A percentile compares a stretch with the other conserved stretches of the same genome.
These are phyloP conservation scores for Berberis vulgaris DNA, from an alignment of 164 flowering plant genomes.

Conservation along the genomic window DNA sequence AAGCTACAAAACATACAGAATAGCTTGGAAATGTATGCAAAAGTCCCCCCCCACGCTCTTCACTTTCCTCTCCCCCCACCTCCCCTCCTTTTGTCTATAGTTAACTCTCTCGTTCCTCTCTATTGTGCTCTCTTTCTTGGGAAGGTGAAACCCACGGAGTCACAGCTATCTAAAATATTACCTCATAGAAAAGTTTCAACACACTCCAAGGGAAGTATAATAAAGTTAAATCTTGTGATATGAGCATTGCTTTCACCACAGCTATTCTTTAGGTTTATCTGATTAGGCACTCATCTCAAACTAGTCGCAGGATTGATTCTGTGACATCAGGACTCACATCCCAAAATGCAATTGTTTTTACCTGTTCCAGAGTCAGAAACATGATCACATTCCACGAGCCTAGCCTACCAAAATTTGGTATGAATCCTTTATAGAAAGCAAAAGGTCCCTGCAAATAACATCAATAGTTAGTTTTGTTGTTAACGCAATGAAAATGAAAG, in stretches of 20 bases:
- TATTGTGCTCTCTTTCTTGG: neutral
- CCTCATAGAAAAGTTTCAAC: neutral
- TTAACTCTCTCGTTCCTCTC: neutral
- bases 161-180: neutral
- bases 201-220: neutral
- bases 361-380: constrained; percentile 89
- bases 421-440: constrained; percentile 86
- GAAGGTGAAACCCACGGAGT: neutral
- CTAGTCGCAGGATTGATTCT: neutral
- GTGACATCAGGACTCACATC: neutral
- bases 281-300: neutral
- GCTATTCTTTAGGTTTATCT: too few species aligned
- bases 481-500: neutral
- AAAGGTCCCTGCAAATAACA: constrained; percentile 54
- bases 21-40: neutral
- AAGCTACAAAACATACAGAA: neutral
- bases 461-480: neutral
- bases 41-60: neutral
- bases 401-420: constrained; percentile 77
- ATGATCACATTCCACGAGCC: constrained; percentile 88
- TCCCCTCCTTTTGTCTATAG: neutral
- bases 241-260: neutral
- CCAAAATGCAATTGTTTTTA: constrained; percentile 12
- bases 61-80: neutral
- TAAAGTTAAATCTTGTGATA: neutral